phyloP scores from a whole-genome alignment of 1,139 yeast species.

The Pichia sp. region DNA sequence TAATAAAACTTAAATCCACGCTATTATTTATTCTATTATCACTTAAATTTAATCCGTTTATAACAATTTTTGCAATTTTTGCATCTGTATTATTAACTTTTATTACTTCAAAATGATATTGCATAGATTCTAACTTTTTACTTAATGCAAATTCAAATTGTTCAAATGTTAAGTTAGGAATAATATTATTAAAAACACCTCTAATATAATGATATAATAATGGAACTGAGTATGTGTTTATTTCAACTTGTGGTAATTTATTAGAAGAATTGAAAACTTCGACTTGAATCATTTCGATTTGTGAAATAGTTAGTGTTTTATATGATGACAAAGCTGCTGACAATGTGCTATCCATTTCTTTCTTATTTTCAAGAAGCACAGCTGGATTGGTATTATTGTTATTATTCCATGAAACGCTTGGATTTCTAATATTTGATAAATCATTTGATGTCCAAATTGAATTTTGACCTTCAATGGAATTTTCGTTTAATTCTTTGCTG shows the following conservation, averaged over 20 bases:
- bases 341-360: neutral
- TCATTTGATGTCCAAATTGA: constrained; percentile 14
- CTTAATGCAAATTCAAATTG: constrained; percentile 36
- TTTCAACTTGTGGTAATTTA: constrained; percentile 17
- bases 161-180: constrained; percentile 33
- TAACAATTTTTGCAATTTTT: neutral
- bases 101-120: constrained; percentile 38
- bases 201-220: constrained; percentile 23
- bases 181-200: constrained; percentile 11
- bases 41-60: neutral
- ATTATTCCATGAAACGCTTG: constrained; percentile 4
- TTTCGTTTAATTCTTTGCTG: neutral
- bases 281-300: constrained; percentile 23
- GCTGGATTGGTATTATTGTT: neutral
- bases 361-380: neutral
- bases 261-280: constrained; percentile 22
- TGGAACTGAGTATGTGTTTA: constrained; percentile 17
- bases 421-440: neutral
- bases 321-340: neutral
- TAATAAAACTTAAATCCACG: neutral
- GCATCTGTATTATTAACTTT: constrained; percentile 41
- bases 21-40: neutral
- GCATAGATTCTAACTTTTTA: constrained; percentile 27
- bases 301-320: constrained; percentile 1
- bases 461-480: constrained; percentile 1